Evolutionary conservation across 306 rosid species (phyloP).

Genomic region (Hippophae tibetana): DNA sequence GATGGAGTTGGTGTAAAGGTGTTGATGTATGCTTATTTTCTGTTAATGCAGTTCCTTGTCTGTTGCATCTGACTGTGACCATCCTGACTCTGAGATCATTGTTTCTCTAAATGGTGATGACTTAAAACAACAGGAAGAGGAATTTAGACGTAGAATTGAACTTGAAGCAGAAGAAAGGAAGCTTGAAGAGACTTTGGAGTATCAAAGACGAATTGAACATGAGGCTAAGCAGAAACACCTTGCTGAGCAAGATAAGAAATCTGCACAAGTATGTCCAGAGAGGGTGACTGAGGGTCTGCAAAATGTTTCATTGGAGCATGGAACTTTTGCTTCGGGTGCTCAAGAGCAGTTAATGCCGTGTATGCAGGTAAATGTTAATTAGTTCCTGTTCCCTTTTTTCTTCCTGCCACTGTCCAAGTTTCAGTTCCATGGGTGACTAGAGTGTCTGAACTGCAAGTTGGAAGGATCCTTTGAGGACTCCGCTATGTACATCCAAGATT

Average conservation of each 20-base stretch:
- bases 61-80: slow-evolving; percentile 39
- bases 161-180: slow-evolving; percentile 86
- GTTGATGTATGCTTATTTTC: slow-evolving; percentile 15
- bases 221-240: slow-evolving; percentile 93
- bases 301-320: slow-evolving; percentile 18
- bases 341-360: slow-evolving; percentile 27
- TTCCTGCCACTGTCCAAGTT: slow-evolving; percentile 13
- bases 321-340: slow-evolving; percentile 32
- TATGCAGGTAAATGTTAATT: slow-evolving; percentile 26
- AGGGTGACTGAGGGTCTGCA: slow-evolving; percentile 27
- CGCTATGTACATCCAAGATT: slow-evolving; percentile 6
- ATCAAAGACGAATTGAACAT: slow-evolving; percentile 73
- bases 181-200: slow-evolving; percentile 89
- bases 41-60: slow-evolving; percentile 52
- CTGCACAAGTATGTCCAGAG: slow-evolving; percentile 33
- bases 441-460: slow-evolving; percentile 5
- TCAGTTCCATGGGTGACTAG: slow-evolving; percentile 18
- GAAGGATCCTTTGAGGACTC: not conserved
- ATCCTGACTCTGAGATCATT: slow-evolving; percentile 40
- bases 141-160: slow-evolving; percentile 62
- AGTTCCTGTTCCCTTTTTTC: slow-evolving; percentile 4
- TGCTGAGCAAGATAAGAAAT: slow-evolving; percentile 77
- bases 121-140: slow-evolving; percentile 65
- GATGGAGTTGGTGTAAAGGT: not conserved
- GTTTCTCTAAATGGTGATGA: slow-evolving; percentile 40